Evolutionary conservation across 371 early-diverging fungal genomes (phyloP).

Genomic region (Mortierella sp.): DNA sequence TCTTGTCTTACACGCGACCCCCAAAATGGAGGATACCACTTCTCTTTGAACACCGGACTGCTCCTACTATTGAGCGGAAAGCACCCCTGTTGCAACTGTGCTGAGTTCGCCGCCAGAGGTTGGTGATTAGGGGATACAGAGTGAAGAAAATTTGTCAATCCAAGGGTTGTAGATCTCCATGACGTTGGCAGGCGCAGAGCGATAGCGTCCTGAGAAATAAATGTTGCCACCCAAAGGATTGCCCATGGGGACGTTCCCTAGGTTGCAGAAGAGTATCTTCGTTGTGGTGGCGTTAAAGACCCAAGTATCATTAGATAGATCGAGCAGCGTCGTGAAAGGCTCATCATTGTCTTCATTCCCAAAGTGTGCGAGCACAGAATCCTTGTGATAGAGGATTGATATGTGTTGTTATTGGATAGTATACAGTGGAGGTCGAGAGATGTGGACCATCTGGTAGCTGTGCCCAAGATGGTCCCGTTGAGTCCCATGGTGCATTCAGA

Average conservation of each 20-base stretch:
- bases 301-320: slow-evolving; percentile 23
- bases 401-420: slow-evolving; percentile 10
- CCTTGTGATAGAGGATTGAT: background rate
- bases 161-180: slow-evolving; percentile 40
- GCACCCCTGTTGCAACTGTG: slow-evolving; percentile 11
- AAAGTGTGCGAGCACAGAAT: slow-evolving; percentile 11
- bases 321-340: slow-evolving; percentile 15
- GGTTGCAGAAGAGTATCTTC: background rate
- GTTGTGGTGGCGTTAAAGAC: slow-evolving; percentile 16
- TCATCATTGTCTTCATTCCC: slow-evolving; percentile 15
- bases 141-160: slow-evolving; percentile 9
- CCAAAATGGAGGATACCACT: slow-evolving; percentile 36
- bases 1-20: slow-evolving; percentile 4
- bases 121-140: slow-evolving; percentile 11
- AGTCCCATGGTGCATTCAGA: slow-evolving; percentile 21
- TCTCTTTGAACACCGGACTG: slow-evolving; percentile 21
- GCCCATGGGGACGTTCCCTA: slow-evolving; percentile 10
- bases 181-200: slow-evolving; percentile 1
- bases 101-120: slow-evolving; percentile 1
- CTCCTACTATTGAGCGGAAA: slow-evolving; percentile 24
- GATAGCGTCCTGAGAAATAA: slow-evolving; percentile 38
- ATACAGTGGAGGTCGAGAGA: slow-evolving; percentile 9
- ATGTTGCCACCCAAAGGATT: slow-evolving; percentile 34
- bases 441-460: slow-evolving; percentile 10
- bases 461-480: slow-evolving; percentile 16